Conservation (phyloP, 257 asterid species). For the Solanum lignicaule region DNA sequence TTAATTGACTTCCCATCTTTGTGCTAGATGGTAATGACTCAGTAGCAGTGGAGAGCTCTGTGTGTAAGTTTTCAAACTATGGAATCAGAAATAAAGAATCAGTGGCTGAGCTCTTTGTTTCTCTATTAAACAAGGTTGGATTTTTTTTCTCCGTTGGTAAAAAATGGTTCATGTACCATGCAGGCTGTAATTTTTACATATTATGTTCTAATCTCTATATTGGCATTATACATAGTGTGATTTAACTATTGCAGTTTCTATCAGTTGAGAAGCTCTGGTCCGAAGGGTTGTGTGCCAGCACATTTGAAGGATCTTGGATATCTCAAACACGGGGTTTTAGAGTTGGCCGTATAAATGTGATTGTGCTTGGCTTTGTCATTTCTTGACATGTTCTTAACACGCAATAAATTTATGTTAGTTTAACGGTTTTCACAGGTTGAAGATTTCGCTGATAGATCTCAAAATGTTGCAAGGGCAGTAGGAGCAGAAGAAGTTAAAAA, state of each 20-base stretch:
- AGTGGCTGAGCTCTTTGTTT: conserved; percentile 71
- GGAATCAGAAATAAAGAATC: conserved; percentile 63
- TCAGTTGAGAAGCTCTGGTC: conserved; percentile 78
- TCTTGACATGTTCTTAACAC: neutral
- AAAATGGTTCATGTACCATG: neutral
- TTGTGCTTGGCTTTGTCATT: neutral
- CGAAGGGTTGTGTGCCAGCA: conserved; percentile 82
- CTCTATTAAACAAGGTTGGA: conserved; percentile 68
- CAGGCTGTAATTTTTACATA: neutral
- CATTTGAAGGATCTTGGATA: conserved; percentile 59
- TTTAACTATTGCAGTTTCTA: conserved; percentile 45
- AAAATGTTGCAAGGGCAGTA: conserved; percentile 90
- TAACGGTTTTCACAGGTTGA: conserved; percentile 49
- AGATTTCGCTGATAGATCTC: conserved; percentile 70
- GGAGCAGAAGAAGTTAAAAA: conserved; percentile 48
- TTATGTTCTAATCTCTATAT: neutral
- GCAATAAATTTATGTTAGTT: conserved; percentile 1
- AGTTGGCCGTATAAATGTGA: conserved; percentile 71
- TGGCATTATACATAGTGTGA: neutral
- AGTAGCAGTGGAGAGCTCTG: conserved; percentile 39
- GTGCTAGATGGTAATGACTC: conserved; percentile 70
- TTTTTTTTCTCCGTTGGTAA: neutral
- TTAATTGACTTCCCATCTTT: conserved; percentile 7
- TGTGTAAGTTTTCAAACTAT: conserved; percentile 41
- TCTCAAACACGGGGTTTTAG: conserved; percentile 65